phyloP scores from a whole-genome alignment of 2,329 filamentous ascomycete genomes.

The Venturia effusa region DNA sequence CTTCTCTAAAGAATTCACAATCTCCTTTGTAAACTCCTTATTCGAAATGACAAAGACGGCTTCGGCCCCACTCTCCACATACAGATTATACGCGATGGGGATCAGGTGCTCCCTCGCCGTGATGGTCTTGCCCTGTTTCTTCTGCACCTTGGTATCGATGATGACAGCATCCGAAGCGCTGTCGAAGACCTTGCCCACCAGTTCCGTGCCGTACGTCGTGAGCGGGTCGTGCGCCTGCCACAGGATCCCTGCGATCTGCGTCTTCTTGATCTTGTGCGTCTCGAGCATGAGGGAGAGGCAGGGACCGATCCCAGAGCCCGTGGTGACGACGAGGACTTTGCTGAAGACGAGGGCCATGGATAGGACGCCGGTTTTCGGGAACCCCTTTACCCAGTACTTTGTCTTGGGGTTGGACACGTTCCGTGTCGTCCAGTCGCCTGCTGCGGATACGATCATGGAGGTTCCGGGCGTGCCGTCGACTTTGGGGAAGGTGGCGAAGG shows the following conservation, averaged over 20 bases:
- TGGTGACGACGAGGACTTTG: constrained; percentile 23
- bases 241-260: constrained; percentile 48
- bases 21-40: constrained; percentile 52
- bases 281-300: constrained; percentile 44
- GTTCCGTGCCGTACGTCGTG: constrained; percentile 48
- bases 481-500: constrained; percentile 28
- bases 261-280: constrained; percentile 23
- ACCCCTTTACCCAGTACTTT: constrained; percentile 22
- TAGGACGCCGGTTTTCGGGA: constrained; percentile 23
- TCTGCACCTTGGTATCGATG: constrained; percentile 47
- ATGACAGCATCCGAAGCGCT: constrained; percentile 55
- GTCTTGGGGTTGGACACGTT: constrained; percentile 14
- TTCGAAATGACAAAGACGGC: constrained; percentile 67
- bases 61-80: constrained; percentile 41
- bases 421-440: constrained; percentile 24
- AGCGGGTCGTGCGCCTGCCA: constrained; percentile 57
- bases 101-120: constrained; percentile 18
- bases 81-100: constrained; percentile 32
- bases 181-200: constrained; percentile 44
- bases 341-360: constrained; percentile 22
- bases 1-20: constrained; percentile 58
- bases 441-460: constrained; percentile 24
- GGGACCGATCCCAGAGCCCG: constrained; percentile 26
- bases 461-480: constrained; percentile 16
- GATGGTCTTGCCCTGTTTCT: constrained; percentile 36